Evolutionary conservation across 768 basidiomycete genomes (phyloP).

Genomic region (Sutorius australiensis): DNA sequence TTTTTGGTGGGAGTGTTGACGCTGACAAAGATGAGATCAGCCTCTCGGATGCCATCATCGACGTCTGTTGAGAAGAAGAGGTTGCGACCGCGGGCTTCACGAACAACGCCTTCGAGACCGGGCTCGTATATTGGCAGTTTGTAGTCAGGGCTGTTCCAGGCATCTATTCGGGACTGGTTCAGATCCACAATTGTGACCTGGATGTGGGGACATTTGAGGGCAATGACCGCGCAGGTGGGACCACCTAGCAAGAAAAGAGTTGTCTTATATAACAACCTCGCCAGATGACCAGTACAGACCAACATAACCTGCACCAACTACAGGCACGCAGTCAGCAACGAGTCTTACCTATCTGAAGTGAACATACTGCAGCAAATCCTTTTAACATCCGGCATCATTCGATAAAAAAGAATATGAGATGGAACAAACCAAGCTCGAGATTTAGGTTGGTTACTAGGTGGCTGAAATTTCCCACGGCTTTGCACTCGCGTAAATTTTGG

Average conservation of each 20-base stretch:
- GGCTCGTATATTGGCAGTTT: slow-evolving; percentile 96
- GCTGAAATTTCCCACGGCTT: too few relatives aligned
- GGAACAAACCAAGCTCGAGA: not conserved
- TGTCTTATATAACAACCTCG: slow-evolving; percentile 4
- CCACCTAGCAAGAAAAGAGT: slow-evolving; percentile 55
- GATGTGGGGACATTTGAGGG: slow-evolving; percentile 89
- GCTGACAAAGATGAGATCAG: slow-evolving; percentile 96
- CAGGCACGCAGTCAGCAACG: slow-evolving; percentile 8
- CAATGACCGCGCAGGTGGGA: slow-evolving; percentile 93
- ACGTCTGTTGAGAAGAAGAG: slow-evolving; percentile 97
- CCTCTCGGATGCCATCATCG: slow-evolving; percentile 87
- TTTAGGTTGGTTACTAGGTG: not conserved
- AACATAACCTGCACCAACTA: slow-evolving; percentile 91
- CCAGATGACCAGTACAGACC: slow-evolving; percentile 46
- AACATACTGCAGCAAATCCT: slow-evolving; percentile 88
- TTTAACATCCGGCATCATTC: slow-evolving; percentile 49
- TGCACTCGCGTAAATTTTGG: too few relatives aligned
- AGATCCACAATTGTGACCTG: slow-evolving; percentile 97
- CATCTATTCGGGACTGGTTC: slow-evolving; percentile 90
- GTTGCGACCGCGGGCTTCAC: slow-evolving; percentile 84
- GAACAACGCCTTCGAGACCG: slow-evolving; percentile 89
- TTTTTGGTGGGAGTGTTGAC: slow-evolving; percentile 99
- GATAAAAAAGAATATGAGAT: too few relatives aligned
- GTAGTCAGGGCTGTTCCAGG: slow-evolving; percentile 90
- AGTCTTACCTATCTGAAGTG: not conserved